These are phyloP conservation scores for Coemansia sp. DNA, from an alignment of 192 early-diverging fungal genomes.

Conservation along the genomic window DNA sequence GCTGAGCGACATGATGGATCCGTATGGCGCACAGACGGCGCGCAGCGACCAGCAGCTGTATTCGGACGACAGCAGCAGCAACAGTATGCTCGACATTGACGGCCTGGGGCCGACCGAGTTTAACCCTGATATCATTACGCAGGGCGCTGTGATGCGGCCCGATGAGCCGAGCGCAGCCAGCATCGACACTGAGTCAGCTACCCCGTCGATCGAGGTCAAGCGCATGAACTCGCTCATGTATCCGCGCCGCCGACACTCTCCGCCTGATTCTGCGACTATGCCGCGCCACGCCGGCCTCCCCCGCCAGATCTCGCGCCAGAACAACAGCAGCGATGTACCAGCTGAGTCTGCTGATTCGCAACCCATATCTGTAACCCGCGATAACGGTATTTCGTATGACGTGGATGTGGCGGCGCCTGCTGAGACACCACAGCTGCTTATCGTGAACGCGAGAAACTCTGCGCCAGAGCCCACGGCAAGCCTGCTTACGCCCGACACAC, in stretches of 20 bases:
- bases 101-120: conserved; percentile 30
- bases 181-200: conserved; percentile 9
- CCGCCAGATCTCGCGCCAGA: conserved; percentile 21
- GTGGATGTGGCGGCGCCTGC: conserved; percentile 1
- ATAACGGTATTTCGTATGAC: neutral
- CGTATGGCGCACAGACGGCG: conserved; percentile 25
- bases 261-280: neutral
- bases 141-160: conserved; percentile 4
- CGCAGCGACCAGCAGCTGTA: conserved; percentile 33
- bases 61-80: conserved; percentile 38
- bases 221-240: conserved; percentile 29
- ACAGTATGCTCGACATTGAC: conserved; percentile 36
- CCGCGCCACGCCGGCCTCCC: conserved; percentile 10
- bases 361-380: neutral
- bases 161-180: neutral
- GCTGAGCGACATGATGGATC: conserved; percentile 50
- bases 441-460: neutral
- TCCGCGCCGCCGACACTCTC: conserved; percentile 10
- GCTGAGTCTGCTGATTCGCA: neutral
- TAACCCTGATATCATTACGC: conserved; percentile 18
- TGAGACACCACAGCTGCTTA: neutral
- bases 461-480: conserved; percentile 12
- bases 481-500: conserved; percentile 40
- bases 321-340: neutral
- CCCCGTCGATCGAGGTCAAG: conserved; percentile 21